These are phyloP conservation scores for Boletus rex-veris DNA, from an alignment of 768 basidiomycete species.

Conservation along the genomic window DNA sequence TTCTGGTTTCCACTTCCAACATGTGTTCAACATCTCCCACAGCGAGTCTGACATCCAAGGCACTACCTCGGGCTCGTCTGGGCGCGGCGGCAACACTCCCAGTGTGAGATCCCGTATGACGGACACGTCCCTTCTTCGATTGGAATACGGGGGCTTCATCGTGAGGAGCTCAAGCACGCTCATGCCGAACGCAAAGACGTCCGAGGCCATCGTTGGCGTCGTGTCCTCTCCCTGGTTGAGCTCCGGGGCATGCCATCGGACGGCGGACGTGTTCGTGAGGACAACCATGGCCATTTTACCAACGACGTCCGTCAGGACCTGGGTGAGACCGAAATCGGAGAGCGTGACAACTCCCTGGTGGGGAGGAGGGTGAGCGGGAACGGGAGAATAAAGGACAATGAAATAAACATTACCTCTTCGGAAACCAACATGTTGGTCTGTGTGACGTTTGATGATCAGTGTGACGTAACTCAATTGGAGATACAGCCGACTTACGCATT, in stretches of 20 bases:
- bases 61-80: constrained; percentile 31
- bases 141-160: constrained; percentile 46
- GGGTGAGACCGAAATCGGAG: constrained; percentile 64
- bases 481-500: constrained; percentile 47
- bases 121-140: constrained; percentile 46
- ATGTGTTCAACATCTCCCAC: constrained; percentile 44
- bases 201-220: constrained; percentile 45
- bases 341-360: constrained; percentile 51
- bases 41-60: constrained; percentile 45
- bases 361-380: neutral
- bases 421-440: constrained; percentile 61
- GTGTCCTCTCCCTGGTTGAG: constrained; percentile 43
- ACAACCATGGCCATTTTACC: constrained; percentile 45
- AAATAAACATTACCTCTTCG: constrained; percentile 32
- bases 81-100: constrained; percentile 42
- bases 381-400: too few relatives aligned
- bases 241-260: constrained; percentile 63
- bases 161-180: constrained; percentile 57
- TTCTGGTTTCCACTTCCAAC: constrained; percentile 42
- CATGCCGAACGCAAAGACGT: constrained; percentile 61
- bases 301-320: constrained; percentile 55
- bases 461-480: neutral
- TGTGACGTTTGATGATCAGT: constrained; percentile 1
- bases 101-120: constrained; percentile 46
- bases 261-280: constrained; percentile 43